Evolutionary conservation across 768 basidiomycete species (phyloP).

Genomic region (Trichaptum fuscoviolaceum): DNA sequence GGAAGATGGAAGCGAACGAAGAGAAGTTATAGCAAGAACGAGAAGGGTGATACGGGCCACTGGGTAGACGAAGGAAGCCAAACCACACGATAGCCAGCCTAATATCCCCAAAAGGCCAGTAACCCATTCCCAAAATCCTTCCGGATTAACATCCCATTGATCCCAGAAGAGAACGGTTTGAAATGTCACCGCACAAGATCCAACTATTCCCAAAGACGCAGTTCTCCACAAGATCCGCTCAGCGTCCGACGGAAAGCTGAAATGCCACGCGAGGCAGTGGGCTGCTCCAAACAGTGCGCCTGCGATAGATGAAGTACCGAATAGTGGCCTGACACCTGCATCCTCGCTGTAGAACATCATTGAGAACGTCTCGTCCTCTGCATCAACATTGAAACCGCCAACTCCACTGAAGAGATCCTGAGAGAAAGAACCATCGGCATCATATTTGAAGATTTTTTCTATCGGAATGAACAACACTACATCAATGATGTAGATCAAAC

Average conservation of each 20-base stretch:
- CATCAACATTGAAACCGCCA: neutral
- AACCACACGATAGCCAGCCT: too few species aligned
- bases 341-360: neutral
- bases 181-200: too few species aligned
- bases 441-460: too few species aligned
- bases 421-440: too few species aligned
- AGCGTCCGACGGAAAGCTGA: conserved; percentile 4
- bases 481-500: too few species aligned
- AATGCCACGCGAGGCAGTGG: neutral
- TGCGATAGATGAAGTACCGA: neutral
- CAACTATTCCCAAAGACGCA: neutral
- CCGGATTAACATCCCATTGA: too few species aligned
- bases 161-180: too few species aligned
- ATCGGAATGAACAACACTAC: too few species aligned
- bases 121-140: too few species aligned
- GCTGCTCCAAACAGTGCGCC: conserved; percentile 6
- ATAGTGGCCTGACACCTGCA: neutral
- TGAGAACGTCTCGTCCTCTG: neutral
- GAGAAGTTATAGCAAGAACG: conserved; percentile 1
- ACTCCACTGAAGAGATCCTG: too few species aligned
- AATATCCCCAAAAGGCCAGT: too few species aligned
- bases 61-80: conserved; percentile 1
- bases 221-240: neutral
- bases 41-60: conserved; percentile 4
- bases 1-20: neutral